A percentile compares a stretch with the other conserved stretches of the same genome.
phyloP scores from a whole-genome alignment of 2,329 filamentous ascomycete genomes.

The Fusarium xylarioides region DNA sequence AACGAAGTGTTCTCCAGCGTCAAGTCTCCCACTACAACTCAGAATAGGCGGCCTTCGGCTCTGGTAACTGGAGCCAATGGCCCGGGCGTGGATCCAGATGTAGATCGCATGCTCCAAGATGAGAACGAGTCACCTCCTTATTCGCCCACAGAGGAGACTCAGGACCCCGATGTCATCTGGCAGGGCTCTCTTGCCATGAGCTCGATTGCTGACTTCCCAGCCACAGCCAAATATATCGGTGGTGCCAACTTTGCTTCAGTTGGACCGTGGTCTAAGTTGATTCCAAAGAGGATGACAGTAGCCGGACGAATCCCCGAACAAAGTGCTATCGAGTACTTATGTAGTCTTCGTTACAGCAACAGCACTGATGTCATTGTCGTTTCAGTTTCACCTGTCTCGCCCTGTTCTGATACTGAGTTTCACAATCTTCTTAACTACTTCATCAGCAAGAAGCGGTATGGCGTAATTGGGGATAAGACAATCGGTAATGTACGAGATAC shows the following conservation, averaged over 20 bases:
- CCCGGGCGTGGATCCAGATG: slow-evolving; percentile 82
- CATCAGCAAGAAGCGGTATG: slow-evolving; percentile 80
- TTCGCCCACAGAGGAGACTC: slow-evolving; percentile 77
- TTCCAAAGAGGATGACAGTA: slow-evolving; percentile 75
- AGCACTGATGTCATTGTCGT: slow-evolving; percentile 87
- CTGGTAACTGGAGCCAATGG: slow-evolving; percentile 58
- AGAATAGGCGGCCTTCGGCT: slow-evolving; percentile 59
- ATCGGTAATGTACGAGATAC: slow-evolving; percentile 84
- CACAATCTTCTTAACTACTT: slow-evolving; percentile 89
- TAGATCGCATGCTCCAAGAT: slow-evolving; percentile 88
- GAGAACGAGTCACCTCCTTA: slow-evolving; percentile 83
- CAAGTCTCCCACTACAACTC: slow-evolving; percentile 71
- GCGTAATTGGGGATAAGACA: slow-evolving; percentile 82
- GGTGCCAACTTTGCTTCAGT: slow-evolving; percentile 78
- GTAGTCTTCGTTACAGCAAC: slow-evolving; percentile 81
- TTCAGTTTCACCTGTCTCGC: slow-evolving; percentile 71
- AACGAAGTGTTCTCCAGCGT: slow-evolving; percentile 86
- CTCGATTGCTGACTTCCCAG: slow-evolving; percentile 77
- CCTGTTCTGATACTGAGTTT: slow-evolving; percentile 70
- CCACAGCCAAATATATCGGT: slow-evolving; percentile 82
- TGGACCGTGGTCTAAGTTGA: slow-evolving; percentile 76
- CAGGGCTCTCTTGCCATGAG: slow-evolving; percentile 80
- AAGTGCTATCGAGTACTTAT: slow-evolving; percentile 90
- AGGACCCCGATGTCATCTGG: slow-evolving; percentile 79
- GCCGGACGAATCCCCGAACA: slow-evolving; percentile 83